Base-by-base conservation (phyloP, 2,329 filamentous ascomycete genomes). In the Cercospora janseana region DNA sequence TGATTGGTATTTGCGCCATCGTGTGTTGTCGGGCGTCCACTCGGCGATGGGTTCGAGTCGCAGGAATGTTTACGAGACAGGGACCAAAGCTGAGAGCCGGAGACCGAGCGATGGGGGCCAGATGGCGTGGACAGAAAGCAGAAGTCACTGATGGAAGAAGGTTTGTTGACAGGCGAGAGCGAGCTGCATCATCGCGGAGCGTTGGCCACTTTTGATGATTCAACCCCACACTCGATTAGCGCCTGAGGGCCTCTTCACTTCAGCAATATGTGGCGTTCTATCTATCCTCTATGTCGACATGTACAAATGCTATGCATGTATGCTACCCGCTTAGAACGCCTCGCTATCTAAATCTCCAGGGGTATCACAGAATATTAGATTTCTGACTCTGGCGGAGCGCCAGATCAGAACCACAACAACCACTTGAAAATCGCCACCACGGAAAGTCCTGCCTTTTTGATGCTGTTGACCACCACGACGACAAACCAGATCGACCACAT, bases 401-500 rank as follows among this genome's bases (percentile, higher is more conserved):
- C 5, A 8, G 34, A n/a, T 72, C 69, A 88, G 59, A 93, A 68
- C 88, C 88, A 95, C 56, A 95, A 72, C 66, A 96, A 70, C 92
- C 92, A 97, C 64, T 79, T 78, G n/a, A 87, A 75, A 7, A 79
- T 77, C 8, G 75, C 71, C 42, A 82, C 72, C 0, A 81, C 63
- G 2, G 82, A 83, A 37, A 79, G 79, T 35, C 85, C 78, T 1
- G 86, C 60, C 8, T 83, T 82, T 52, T 83, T 73, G 27, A 87
- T 71, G 10, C 87, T 69, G 52, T 88, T 80, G 44, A 86, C 75
- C 18, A 92, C 75, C 67, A 90, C 87, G 18, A 96, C 91, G 26
- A 95, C 75, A 52, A 94, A 81, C 90, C 92, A 97, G 12, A 94
- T 84, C 70, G 86, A 89, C 90, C 93, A 96, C 83, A 97, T 88